Evolutionary conservation across 768 basidiomycete species (phyloP).

Genomic region (Boletus tomentosulus): DNA sequence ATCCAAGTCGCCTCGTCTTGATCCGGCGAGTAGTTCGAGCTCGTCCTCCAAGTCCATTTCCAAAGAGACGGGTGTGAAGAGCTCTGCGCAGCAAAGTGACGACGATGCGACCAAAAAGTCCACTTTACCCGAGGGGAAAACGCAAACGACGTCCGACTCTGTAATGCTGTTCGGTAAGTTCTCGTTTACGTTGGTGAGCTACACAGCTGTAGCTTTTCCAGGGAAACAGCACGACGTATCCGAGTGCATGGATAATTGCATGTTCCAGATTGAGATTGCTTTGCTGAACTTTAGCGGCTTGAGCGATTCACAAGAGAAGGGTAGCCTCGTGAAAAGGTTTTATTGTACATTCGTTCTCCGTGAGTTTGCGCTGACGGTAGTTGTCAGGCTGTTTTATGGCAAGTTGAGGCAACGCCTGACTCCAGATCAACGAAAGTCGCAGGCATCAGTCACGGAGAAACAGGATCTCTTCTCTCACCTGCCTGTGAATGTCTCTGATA

Average conservation of each 20-base stretch:
- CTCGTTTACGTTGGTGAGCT: not conserved
- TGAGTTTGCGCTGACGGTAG: slow-evolving; percentile 3
- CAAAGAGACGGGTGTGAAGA: slow-evolving; percentile 32
- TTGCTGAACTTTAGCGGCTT: slow-evolving; percentile 63
- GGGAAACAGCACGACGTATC: slow-evolving; percentile 97
- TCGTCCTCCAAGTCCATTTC: slow-evolving; percentile 22
- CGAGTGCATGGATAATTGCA: slow-evolving; percentile 99
- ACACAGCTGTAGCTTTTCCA: slow-evolving; percentile 25
- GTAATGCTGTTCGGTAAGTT: slow-evolving; percentile 86
- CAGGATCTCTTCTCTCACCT: slow-evolving; percentile 93
- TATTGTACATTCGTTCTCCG: not conserved
- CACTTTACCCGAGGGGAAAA: slow-evolving; percentile 53
- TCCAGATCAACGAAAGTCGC: slow-evolving; percentile 36
- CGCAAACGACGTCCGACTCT: slow-evolving; percentile 56
- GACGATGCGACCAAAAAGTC: slow-evolving; percentile 42
- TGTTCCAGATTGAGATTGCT: slow-evolving; percentile 97
- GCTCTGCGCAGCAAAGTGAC: slow-evolving; percentile 15
- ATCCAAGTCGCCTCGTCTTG: slow-evolving; percentile 34
- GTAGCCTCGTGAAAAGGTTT: slow-evolving; percentile 83
- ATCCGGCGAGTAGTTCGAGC: slow-evolving; percentile 27
- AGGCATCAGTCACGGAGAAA: slow-evolving; percentile 69
- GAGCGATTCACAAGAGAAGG: slow-evolving; percentile 45
- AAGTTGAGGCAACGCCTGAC: slow-evolving; percentile 66
- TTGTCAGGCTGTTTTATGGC: slow-evolving; percentile 77
- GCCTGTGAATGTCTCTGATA: slow-evolving; percentile 88